Evolutionary conservation across 305 asterid genomes (phyloP).

Genomic region (Fraxinus nigra): DNA sequence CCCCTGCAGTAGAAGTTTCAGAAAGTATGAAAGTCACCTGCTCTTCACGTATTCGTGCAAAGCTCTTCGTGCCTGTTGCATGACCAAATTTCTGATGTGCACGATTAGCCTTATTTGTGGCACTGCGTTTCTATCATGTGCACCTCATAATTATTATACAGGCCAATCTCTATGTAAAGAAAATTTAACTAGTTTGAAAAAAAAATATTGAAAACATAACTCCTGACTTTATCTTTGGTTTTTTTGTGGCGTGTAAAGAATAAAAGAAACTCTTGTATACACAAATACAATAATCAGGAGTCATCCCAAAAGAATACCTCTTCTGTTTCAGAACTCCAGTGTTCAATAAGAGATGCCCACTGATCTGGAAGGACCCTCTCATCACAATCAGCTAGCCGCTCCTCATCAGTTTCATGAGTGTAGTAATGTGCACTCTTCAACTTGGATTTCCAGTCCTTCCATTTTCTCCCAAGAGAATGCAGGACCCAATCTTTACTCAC

Average conservation of each 20-base stretch:
- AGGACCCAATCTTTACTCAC: conserved; percentile 32
- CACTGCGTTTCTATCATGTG: conserved; percentile 33
- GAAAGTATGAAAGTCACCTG: conserved; percentile 29
- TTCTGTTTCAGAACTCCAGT: conserved; percentile 37
- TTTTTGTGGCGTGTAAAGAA: background rate
- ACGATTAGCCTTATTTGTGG: conserved; percentile 38
- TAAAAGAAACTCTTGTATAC: background rate
- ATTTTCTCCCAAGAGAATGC: conserved; percentile 31
- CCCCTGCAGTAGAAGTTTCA: background rate
- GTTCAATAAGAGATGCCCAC: conserved; percentile 39
- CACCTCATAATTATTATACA: background rate
- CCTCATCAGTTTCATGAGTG: conserved; percentile 39
- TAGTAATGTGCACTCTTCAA: conserved; percentile 31
- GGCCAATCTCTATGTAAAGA: background rate
- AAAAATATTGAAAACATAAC: background rate
- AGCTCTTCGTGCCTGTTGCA: conserved; percentile 38
- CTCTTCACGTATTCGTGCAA: conserved; percentile 44
- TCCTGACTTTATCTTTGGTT: background rate
- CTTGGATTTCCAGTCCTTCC: conserved; percentile 38
- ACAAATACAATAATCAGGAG: background rate
- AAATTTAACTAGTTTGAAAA: background rate
- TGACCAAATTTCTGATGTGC: conserved; percentile 32
- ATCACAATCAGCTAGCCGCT: conserved; percentile 43
- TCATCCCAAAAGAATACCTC: conserved; percentile 27
- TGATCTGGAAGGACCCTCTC: conserved; percentile 50